Base-by-base conservation (phyloP, 768 basidiomycete species). In the Kwoniella pini region DNA sequence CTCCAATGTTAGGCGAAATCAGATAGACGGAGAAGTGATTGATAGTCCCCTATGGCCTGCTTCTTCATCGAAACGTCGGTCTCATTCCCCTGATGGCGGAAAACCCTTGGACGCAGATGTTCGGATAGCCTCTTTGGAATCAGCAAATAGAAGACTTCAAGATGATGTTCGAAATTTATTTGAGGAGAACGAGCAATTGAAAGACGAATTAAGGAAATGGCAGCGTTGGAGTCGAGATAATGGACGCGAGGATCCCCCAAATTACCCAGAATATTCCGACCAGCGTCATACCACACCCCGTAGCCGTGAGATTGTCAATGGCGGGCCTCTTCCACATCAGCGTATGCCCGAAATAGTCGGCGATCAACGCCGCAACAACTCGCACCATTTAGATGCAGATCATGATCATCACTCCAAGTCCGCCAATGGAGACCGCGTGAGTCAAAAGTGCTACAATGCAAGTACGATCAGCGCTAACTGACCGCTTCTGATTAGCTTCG, bases 121-220 rank as follows among this genome's bases (percentile, higher is more conserved):
- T 13, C 63, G 64, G 12, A 43, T 70, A 30, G 56, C 69, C 2
- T 33, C 60, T 13, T 45, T 70, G 4, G 69, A 70, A 55, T 49
- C 65, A 12, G 64, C 65, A 13, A 68, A 71, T 52, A 57, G 62
- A 17, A 46, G 64, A 9, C 38, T 71, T 26, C 70, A 68, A 42
- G 67, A 71, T 4, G 64, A 68, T 22, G 7, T 68, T 11, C 63
- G 59, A n/a, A 53, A 28, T 11, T 26, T 61, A 1, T 42, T 48
- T 19, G 67, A 71, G 3, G 62, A 68, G 40, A 71, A 68, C 38
- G 67, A 67, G 7, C 36, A 57, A 44, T 21, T 69, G 21, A 42
- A 53, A 10, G 55, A 62, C 4, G 70, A 66, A 24, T 22, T 71
- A 26, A 24, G 62, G 13, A 40, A 48, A 22, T 71, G 69, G 69